Conservation (phyloP, 371 early-diverging fungal species). For the Mortierella sp. region DNA sequence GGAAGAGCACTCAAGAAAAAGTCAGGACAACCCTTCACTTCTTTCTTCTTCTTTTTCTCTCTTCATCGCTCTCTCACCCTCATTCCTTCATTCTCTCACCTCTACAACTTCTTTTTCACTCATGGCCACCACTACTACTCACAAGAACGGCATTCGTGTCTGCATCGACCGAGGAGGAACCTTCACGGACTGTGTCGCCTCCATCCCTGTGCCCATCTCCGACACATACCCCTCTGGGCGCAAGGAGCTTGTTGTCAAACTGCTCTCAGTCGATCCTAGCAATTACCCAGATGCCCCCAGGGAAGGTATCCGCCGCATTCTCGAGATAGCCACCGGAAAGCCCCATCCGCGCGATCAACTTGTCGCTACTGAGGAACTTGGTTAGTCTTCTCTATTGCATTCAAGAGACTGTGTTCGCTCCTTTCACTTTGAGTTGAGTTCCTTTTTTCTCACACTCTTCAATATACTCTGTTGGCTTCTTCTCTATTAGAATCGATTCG, state of each 20-base stretch:
- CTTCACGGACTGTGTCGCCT: conserved; percentile 90
- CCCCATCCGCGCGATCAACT: conserved; percentile 77
- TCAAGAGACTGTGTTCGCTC: not conserved
- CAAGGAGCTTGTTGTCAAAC: conserved; percentile 79
- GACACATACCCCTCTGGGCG: conserved; percentile 61
- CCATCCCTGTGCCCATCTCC: conserved; percentile 69
- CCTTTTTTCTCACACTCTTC: not conserved
- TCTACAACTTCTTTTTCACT: not conserved
- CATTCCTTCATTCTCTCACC: conserved; percentile 12
- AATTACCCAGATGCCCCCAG: conserved; percentile 96
- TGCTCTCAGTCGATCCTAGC: conserved; percentile 92
- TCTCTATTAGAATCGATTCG: conserved; percentile 79
- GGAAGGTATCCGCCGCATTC: conserved; percentile 94
- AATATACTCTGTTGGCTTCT: not conserved
- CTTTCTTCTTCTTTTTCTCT: not conserved
- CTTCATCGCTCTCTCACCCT: conserved; percentile 8
- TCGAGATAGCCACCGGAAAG: conserved; percentile 87
- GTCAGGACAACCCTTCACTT: not conserved
- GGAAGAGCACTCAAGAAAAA: not conserved
- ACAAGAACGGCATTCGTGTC: conserved; percentile 61
- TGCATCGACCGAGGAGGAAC: conserved; percentile 93
- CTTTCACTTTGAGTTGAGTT: not conserved
- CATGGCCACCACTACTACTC: conserved; percentile 10
- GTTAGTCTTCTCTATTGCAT: conserved; percentile 47
- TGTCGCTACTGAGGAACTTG: conserved; percentile 82